phyloP scores from a whole-genome alignment of 805 yeast genomes.

The Candida vaughaniae region DNA sequence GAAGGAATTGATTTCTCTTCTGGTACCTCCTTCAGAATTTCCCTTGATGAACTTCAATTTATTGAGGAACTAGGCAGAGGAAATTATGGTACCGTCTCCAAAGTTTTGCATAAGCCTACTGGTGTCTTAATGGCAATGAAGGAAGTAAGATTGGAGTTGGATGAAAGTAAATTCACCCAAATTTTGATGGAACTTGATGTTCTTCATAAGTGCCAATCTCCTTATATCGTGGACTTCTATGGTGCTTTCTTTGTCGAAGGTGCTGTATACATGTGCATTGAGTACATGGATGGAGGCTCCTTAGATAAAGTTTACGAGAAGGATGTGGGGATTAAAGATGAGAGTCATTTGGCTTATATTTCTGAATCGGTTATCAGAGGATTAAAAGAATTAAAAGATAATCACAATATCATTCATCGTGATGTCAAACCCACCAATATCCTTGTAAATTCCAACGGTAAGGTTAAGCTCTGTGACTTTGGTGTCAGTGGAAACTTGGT shows the following conservation, averaged over 20 bases:
- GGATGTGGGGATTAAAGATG: constrained; percentile 63
- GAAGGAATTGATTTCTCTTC: constrained; percentile 88
- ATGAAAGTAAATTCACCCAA: constrained; percentile 90
- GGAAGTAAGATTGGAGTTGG: constrained; percentile 89
- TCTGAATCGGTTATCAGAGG: constrained; percentile 81
- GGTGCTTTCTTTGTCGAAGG: constrained; percentile 98
- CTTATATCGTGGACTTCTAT: constrained; percentile 90
- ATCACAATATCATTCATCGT: constrained; percentile 89
- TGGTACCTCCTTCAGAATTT: constrained; percentile 83
- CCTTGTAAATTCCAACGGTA: constrained; percentile 77
- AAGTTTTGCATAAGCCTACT: constrained; percentile 90
- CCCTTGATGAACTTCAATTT: constrained; percentile 78
- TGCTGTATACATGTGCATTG: constrained; percentile 98
- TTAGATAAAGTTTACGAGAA: constrained; percentile 77
- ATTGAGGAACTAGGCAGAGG: constrained; percentile 92
- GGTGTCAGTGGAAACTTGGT: constrained; percentile 96
- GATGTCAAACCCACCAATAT: constrained; percentile 97
- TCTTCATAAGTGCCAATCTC: constrained; percentile 85
- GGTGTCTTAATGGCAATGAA: constrained; percentile 95
- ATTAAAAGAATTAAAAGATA: constrained; percentile 78
- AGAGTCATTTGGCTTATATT: constrained; percentile 74
- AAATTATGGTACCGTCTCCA: constrained; percentile 93
- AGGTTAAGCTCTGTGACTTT: constrained; percentile 89
- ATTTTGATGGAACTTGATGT: constrained; percentile 95
- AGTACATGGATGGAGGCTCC: constrained; percentile 96